Base-by-base conservation (phyloP, 352 stramenopile genomes). In the Phytopythium sindhum region DNA sequence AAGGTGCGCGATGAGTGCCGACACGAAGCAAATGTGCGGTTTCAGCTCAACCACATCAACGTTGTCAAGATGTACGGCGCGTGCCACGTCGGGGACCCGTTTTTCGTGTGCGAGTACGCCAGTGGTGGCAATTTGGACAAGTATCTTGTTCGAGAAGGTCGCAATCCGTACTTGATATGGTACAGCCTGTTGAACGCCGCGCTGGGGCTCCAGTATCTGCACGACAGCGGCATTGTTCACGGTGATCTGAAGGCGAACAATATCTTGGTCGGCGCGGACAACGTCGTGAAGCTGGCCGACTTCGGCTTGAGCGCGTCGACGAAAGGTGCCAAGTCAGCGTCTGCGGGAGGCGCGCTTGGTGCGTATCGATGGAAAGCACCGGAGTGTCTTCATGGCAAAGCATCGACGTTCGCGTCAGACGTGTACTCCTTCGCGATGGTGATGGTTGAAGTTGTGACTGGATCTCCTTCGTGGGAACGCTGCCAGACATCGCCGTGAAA, bases 181-280 rank as follows among this genome's bases (percentile, higher is more conserved):
- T 33, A 66, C 65, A 67, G 59, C 58, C 7, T 76, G 61, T 57
- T 37, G 67, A 77, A 47, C 63, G 65, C 28, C 57, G 66, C n/a
- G 54, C 65, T 10, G 14, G 70, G 70, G 1, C 37, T 77, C 19
- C 53, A 69, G 44, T 77, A 77, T 53, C 60, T 77, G 24, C 70
- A 77, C 14, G 63, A 74, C 3, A 61, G 63, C 33, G 73, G 66
- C 28, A 65, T 77, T 39, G 70, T 74, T 21, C 70, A 77, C 41
- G 69, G 69, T 1, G 67, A 77, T 37, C 52, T 77, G 42, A 77
- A 77, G 55, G 73, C 66, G 21, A 68, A 74, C 64, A 77, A 77
- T 50, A 74, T 77, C 48, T 63, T 77, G 41, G 67, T 77, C 12
- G 58, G 56, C 57, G 63, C 63, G 35, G 67, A 77, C 51, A 64